Conservation (phyloP, 768 basidiomycete genomes). For the Candolleomyces efflorescens region DNA sequence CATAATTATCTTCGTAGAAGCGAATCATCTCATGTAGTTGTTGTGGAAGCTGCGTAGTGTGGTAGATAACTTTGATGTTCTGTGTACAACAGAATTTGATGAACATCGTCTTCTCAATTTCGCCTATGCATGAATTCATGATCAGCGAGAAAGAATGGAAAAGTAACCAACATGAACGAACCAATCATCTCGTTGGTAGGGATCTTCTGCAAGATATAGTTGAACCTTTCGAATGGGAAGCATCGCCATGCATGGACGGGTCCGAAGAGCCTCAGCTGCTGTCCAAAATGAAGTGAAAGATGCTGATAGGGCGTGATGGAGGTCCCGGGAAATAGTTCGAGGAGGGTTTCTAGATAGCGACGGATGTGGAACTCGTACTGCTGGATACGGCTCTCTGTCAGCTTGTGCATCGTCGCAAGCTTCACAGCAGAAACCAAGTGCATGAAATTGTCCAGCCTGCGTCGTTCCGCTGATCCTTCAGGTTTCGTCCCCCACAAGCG, state of each 20-base stretch:
- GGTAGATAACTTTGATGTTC: neutral
- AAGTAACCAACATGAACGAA: neutral
- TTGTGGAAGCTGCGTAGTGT: too few relatives aligned
- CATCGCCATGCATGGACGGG: slow-evolving; percentile 33
- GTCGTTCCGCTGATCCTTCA: slow-evolving; percentile 5
- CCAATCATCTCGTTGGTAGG: slow-evolving; percentile 4
- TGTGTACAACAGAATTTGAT: neutral
- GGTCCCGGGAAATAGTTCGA: slow-evolving; percentile 25
- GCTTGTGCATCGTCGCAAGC: slow-evolving; percentile 20
- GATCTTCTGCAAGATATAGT: slow-evolving; percentile 2
- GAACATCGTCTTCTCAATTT: neutral
- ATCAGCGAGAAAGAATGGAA: neutral
- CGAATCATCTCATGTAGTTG: too few relatives aligned
- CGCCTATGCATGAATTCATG: neutral
- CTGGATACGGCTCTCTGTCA: slow-evolving; percentile 13
- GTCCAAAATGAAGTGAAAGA: slow-evolving; percentile 31
- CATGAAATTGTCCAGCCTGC: slow-evolving; percentile 27
- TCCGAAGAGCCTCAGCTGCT: slow-evolving; percentile 26
- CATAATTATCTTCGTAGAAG: too few relatives aligned
- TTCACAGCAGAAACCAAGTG: slow-evolving; percentile 31
- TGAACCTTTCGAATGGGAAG: slow-evolving; percentile 21
- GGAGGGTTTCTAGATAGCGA: slow-evolving; percentile 26
- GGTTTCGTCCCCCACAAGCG: slow-evolving; percentile 27
- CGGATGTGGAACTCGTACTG: slow-evolving; percentile 25
- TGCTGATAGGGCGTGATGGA: slow-evolving; percentile 34